These are phyloP conservation scores for Fusarium fujikuroi DNA, from an alignment of 2,329 filamentous ascomycete genomes.

Conservation along the genomic window DNA sequence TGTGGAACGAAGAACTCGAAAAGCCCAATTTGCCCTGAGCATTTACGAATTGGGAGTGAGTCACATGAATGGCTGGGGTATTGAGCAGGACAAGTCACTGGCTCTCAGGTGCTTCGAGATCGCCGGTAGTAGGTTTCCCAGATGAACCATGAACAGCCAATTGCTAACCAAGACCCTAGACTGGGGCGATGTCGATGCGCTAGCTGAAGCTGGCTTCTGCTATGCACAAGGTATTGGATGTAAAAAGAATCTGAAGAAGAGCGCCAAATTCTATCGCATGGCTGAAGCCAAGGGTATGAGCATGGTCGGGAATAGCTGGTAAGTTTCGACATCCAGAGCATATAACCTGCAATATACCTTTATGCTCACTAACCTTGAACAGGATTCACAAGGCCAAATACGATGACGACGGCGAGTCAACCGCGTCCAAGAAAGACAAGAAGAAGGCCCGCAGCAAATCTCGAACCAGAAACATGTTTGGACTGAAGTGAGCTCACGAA, in stretches of 20 bases:
- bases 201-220: constrained; percentile 95
- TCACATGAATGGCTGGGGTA: constrained; percentile 98
- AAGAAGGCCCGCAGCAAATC: constrained; percentile 82
- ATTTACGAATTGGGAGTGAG: constrained; percentile 97
- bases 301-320: constrained; percentile 99
- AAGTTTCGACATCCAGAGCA: constrained; percentile 53
- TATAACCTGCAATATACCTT: too few species aligned
- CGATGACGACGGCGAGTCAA: constrained; percentile 71
- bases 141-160: not conserved
- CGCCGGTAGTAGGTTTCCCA: constrained; percentile 73
- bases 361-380: constrained; percentile 9
- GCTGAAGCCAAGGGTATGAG: constrained; percentile 94
- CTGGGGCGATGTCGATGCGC: constrained; percentile 95
- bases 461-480: constrained; percentile 78
- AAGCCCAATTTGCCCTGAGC: constrained; percentile 92
- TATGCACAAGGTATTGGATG: constrained; percentile 93
- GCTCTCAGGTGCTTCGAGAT: constrained; percentile 96
- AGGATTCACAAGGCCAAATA: constrained; percentile 99
- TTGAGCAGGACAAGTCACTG: constrained; percentile 88
- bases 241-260: constrained; percentile 96
- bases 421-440: constrained; percentile 57
- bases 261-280: constrained; percentile 87
- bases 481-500: constrained; percentile 50
- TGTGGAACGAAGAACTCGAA: constrained; percentile 80
- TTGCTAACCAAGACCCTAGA: constrained; percentile 55